phyloP scores from a whole-genome alignment of 495 filamentous ascomycete species.

The Neurospora sp. region DNA sequence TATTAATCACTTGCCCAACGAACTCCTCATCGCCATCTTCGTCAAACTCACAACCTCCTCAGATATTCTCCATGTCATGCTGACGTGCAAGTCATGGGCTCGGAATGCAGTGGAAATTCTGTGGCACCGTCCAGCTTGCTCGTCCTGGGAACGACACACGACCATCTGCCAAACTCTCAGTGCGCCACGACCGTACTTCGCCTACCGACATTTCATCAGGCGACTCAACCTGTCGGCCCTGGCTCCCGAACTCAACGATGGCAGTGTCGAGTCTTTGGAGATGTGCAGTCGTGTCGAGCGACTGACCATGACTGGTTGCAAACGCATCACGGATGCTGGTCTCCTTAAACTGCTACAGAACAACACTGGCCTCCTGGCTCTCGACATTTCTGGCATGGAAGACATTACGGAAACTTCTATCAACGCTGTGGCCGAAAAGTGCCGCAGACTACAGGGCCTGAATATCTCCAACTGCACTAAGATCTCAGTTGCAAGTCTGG shows the following conservation, averaged over 20 bases:
- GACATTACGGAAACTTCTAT: slow-evolving; percentile 78
- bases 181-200: slow-evolving; percentile 59
- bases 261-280: slow-evolving; percentile 70
- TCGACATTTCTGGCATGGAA: slow-evolving; percentile 78
- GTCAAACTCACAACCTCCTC: slow-evolving; percentile 61
- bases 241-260: slow-evolving; percentile 70
- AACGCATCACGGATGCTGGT: slow-evolving; percentile 69
- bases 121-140: slow-evolving; percentile 90
- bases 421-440: slow-evolving; percentile 67
- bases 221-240: slow-evolving; percentile 80
- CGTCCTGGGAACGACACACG: slow-evolving; percentile 67
- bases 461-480: slow-evolving; percentile 83
- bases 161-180: slow-evolving; percentile 69
- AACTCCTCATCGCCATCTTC: slow-evolving; percentile 90
- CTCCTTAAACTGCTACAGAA: slow-evolving; percentile 69
- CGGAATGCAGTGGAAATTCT: slow-evolving; percentile 84
- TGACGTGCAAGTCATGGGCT: slow-evolving; percentile 88
- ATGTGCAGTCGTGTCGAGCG: slow-evolving; percentile 88
- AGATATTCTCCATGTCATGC: slow-evolving; percentile 80
- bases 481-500: slow-evolving; percentile 76
- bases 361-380: slow-evolving; percentile 71
- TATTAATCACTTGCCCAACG: slow-evolving; percentile 76
- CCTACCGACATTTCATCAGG: slow-evolving; percentile 79
- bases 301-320: slow-evolving; percentile 87
- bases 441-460: slow-evolving; percentile 76